These are phyloP conservation scores for Saccharum officinarum DNA, from an alignment of 176 grass and related monocot species.

Conservation along the genomic window DNA sequence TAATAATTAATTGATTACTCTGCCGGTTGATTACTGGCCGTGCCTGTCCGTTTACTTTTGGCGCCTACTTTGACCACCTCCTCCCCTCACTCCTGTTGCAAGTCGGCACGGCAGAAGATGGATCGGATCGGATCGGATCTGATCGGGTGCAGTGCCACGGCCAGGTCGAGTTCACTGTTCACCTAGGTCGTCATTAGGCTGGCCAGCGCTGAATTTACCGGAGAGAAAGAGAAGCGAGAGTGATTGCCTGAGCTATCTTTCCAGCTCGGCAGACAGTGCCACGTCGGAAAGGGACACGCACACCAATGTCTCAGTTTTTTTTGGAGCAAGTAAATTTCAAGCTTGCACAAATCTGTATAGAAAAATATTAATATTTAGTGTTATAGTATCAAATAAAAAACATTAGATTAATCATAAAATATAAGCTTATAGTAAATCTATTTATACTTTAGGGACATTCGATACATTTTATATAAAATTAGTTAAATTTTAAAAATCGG, in stretches of 20 bases:
- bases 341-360: not conserved
- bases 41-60: not conserved
- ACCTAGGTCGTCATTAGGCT: not conserved
- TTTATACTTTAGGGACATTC: too few relatives aligned
- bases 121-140: not conserved
- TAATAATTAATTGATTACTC: not conserved
- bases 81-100: not conserved
- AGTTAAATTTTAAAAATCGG: too few relatives aligned
- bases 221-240: not conserved
- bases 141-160: not conserved
- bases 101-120: constrained; percentile 5
- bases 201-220: not conserved
- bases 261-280: constrained; percentile 18
- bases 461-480: too few relatives aligned
- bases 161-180: not conserved
- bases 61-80: constrained; percentile 8
- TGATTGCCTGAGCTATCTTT: not conserved
- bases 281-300: constrained; percentile 11
- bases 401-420: too few relatives aligned
- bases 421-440: too few relatives aligned
- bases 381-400: too few relatives aligned
- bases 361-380: too few relatives aligned
- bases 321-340: not conserved
- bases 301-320: not conserved
- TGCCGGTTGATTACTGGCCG: not conserved